Evolutionary conservation across 2,329 filamentous ascomycete species (phyloP).

Genomic region (Metarhizium sp.): DNA sequence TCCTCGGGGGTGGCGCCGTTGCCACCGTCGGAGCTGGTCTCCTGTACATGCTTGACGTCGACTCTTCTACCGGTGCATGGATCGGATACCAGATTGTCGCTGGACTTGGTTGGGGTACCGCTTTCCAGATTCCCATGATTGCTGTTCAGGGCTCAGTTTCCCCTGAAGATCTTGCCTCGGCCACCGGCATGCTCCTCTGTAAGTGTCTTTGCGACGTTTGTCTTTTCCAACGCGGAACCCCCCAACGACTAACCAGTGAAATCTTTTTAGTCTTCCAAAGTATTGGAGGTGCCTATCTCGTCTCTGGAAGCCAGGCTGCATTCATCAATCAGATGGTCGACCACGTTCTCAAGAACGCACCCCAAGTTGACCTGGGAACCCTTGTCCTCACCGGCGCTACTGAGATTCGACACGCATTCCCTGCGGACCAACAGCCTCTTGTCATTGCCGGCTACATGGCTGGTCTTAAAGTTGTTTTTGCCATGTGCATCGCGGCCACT

Average conservation of each 20-base stretch:
- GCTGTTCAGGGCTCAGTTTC: slow-evolving; percentile 32
- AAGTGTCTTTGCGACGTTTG: slow-evolving; percentile 12
- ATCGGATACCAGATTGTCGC: slow-evolving; percentile 44
- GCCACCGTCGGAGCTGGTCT: slow-evolving; percentile 34
- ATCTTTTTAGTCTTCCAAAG: slow-evolving; percentile 32
- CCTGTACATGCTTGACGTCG: slow-evolving; percentile 29
- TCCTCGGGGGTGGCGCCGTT: slow-evolving; percentile 34
- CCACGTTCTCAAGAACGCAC: slow-evolving; percentile 22
- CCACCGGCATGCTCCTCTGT: slow-evolving; percentile 38
- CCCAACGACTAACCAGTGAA: neutral
- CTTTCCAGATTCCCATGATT: slow-evolving; percentile 41
- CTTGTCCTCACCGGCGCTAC: slow-evolving; percentile 41
- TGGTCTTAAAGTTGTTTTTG: slow-evolving; percentile 54
- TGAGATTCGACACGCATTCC: slow-evolving; percentile 43
- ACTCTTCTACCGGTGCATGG: slow-evolving; percentile 33
- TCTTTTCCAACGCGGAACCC: too few species aligned
- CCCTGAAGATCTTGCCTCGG: slow-evolving; percentile 33
- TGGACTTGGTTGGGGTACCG: slow-evolving; percentile 36
- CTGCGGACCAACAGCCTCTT: slow-evolving; percentile 33
- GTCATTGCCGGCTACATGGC: slow-evolving; percentile 55
- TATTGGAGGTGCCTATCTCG: slow-evolving; percentile 40
- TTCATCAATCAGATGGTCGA: slow-evolving; percentile 35
- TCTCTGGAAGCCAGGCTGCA: slow-evolving; percentile 37
- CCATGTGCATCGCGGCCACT: slow-evolving; percentile 41
- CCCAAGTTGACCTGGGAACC: slow-evolving; percentile 23